Evolutionary conservation across 202 grass and related monocot genomes (phyloP).

Genomic region (Setaria viridis): DNA sequence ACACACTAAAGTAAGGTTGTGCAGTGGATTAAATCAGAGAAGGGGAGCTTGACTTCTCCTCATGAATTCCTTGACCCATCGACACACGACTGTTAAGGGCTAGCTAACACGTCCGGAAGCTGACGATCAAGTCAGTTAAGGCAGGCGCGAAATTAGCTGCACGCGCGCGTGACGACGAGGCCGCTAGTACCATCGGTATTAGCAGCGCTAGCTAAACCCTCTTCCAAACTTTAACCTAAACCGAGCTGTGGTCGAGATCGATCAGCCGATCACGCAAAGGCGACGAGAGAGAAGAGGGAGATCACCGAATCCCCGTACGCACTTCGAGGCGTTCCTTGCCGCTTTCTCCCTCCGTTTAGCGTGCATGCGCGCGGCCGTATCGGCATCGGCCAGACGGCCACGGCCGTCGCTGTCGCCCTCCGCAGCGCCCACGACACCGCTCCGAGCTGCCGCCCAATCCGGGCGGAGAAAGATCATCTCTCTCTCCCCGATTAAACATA

Average conservation of each 20-base stretch:
- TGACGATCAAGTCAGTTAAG: constrained; percentile 37
- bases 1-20: not conserved
- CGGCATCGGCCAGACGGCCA: not conserved
- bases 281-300: not conserved
- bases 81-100: constrained; percentile 3
- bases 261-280: constrained; percentile 44
- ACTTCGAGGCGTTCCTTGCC: not conserved
- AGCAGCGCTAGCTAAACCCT: not conserved
- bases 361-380: not conserved
- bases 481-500: not conserved
- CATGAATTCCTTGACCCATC: not conserved
- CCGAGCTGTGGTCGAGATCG: not conserved
- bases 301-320: constrained; percentile 9
- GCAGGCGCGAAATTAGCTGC: constrained; percentile 51
- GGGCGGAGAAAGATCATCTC: constrained; percentile 5
- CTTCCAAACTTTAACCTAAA: not conserved
- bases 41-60: not conserved
- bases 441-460: constrained; percentile 34
- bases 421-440: constrained; percentile 39
- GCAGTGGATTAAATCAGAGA: not conserved
- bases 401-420: constrained; percentile 3
- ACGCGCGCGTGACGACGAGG: constrained; percentile 34
- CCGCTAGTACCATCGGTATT: not conserved
- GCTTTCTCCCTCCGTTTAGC: not conserved
- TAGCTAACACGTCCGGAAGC: not conserved